These are phyloP conservation scores for Cyclospora cayetanensis DNA, from an alignment of 169 alveolate genomes.

Conservation along the genomic window DNA sequence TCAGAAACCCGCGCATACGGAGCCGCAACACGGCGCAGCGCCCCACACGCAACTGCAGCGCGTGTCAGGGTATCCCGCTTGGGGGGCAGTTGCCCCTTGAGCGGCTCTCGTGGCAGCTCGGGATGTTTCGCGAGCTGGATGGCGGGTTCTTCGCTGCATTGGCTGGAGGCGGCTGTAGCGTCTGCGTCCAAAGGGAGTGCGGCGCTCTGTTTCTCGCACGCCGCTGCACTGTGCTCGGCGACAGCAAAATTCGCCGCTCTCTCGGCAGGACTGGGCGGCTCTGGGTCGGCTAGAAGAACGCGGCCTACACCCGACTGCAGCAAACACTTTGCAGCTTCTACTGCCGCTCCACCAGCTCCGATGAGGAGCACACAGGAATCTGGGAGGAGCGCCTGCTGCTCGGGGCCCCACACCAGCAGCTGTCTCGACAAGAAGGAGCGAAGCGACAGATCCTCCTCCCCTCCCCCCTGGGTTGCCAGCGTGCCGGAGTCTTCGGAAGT, in stretches of 20 bases:
- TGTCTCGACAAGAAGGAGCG: slow-evolving; percentile 32
- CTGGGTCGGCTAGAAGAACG: slow-evolving; percentile 45
- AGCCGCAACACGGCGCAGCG: slow-evolving; percentile 29
- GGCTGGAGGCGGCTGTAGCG: background rate
- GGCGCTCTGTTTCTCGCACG: background rate
- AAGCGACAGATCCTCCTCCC: background rate
- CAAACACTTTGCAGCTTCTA: slow-evolving; percentile 73
- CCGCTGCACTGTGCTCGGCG: slow-evolving; percentile 19
- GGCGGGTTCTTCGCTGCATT: background rate
- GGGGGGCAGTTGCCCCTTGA: background rate
- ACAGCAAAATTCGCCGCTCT: slow-evolving; percentile 30
- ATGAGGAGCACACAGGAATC: slow-evolving; percentile 52
- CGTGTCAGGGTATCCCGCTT: background rate
- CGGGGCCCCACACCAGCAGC: slow-evolving; percentile 63
- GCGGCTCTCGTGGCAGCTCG: background rate
- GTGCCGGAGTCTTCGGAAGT: background rate
- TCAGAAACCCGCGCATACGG: slow-evolving; percentile 60
- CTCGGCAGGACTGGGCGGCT: slow-evolving; percentile 8
- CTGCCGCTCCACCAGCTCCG: slow-evolving; percentile 70
- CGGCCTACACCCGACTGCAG: slow-evolving; percentile 69
- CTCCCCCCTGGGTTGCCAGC: background rate
- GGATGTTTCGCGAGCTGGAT: background rate
- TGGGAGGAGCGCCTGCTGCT: slow-evolving; percentile 59
- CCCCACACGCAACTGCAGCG: slow-evolving; percentile 59
- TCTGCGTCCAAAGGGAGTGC: background rate